Evolutionary conservation across 2,329 filamentous ascomycete genomes (phyloP), one percentile per base, ranked within the genome.

Genomic region (Diaporthe sp.): DNA sequence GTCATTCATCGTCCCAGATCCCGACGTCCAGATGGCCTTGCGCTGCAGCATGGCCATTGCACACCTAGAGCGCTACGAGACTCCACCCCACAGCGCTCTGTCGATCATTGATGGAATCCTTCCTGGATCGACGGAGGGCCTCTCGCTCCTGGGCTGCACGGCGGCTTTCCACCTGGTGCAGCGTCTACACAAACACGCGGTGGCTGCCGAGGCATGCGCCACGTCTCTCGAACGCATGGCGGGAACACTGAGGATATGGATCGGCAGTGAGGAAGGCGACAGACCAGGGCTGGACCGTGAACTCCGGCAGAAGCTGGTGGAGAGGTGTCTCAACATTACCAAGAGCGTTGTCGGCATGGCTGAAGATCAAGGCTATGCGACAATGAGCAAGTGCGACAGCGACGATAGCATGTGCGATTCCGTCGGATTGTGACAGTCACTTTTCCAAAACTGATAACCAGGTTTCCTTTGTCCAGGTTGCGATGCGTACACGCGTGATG

Each of bases 21-120:
- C 85, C 6, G 90, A 93, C 78, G 86, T 91, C 31, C 86, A 88
- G 57, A 87, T 91, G 78, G 88, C 90, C 4, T 84, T 93, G 9
- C 86, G 88, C 51, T 92, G 90, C 79, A 90, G 90, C 37, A 90
- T 90, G 86, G 87, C 88, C 17, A 88, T 92, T 65, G 89, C 91
- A 10, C 89, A 92, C 78, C 85, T 93, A 19, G 86, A 87, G 72
- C 86, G 86, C 34, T 84, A 82, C 51, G 80, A 87, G 59, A 81
- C 79, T 0, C 84, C 85, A 3, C 86, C 87, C 0, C 82, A 84
- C 28, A 84, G 86, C 37, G 86, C 87, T 3, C 83, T 89, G 4
- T 83, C 83, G 13, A 83, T 90, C 25, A 87, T 92, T 72, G 85
- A 88, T 53, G 86, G 85, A 13, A 88, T 92, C 55, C 84, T 87